Evolutionary conservation across 805 yeast genomes (phyloP).

Genomic region (Lipomyces japonicus): DNA sequence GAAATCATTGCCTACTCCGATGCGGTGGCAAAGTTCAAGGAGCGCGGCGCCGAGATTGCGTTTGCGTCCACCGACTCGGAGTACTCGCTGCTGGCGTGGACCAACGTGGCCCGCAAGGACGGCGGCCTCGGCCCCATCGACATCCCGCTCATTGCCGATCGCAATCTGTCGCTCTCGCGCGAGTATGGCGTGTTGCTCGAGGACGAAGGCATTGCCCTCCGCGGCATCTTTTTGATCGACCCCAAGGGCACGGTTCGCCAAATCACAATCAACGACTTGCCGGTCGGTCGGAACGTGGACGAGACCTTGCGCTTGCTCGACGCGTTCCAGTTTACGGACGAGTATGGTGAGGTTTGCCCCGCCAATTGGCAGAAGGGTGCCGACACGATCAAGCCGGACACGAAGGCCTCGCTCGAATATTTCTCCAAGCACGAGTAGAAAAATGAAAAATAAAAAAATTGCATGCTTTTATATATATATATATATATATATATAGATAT

Average conservation of each 20-base stretch:
- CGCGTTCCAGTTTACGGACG: constrained; percentile 99
- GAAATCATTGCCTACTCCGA: constrained; percentile 98
- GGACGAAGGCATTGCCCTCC: constrained; percentile 94
- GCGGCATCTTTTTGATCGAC: constrained; percentile 98
- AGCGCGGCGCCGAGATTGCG: constrained; percentile 79
- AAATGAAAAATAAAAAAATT: no score
- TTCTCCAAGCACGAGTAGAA: constrained; percentile 39
- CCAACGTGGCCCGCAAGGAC: constrained; percentile 90
- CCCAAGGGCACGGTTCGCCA: constrained; percentile 94
- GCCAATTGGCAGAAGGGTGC: constrained; percentile 98
- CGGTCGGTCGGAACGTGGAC: constrained; percentile 98
- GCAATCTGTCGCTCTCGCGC: constrained; percentile 89
- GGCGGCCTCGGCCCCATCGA: constrained; percentile 97
- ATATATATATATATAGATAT: no score
- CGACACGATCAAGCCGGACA: constrained; percentile 85
- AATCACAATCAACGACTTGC: constrained; percentile 95
- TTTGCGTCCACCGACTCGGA: constrained; percentile 99
- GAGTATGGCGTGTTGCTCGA: constrained; percentile 97
- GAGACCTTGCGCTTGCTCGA: constrained; percentile 96
- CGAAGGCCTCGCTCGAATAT: constrained; percentile 73
- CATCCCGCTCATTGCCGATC: constrained; percentile 94
- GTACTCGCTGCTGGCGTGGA: constrained; percentile 97
- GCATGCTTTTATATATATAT: no score
- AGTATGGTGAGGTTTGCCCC: constrained; percentile 99
- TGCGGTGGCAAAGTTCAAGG: constrained; percentile 84